Base-by-base conservation (phyloP, 495 filamentous ascomycete species). In the Penicillium macrosclerotiorum region DNA sequence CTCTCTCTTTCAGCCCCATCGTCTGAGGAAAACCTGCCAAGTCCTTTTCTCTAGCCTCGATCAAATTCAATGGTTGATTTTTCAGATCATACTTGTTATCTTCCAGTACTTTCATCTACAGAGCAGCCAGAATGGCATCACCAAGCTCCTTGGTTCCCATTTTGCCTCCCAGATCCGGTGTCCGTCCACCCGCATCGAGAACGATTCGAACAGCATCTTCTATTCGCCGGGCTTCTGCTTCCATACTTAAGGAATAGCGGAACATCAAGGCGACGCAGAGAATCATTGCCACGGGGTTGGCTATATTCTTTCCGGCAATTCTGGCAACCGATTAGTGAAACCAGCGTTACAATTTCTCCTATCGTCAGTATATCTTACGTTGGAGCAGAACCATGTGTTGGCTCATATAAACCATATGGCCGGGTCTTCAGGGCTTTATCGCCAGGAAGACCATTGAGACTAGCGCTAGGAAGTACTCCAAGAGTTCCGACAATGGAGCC, bases 201-300 rank as follows among this genome's bases (percentile, higher is more conserved):
- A 87, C 86, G 13, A 66, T 76, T 49, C 82, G 80, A 14, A 95
- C 89, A 0, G 91, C 92, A 42, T 82, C 76, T 69, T 96, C 92
- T 41, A 96, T 74, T 26, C 77, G 78, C 41, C 71, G 68, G 3
- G 90, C 87, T 57, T 93, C 80, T 14, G 75, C 69, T 32, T 86
- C 85, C 57, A 88, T 80, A 51, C 81, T 80, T 32, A 96, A 74
- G 3, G 88, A 94, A 70, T 96, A 96, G 47, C 84, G 83, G 53
- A 95, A 80, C 87, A 96, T 88, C 85, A 95, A 88, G 48, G 88
- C 89, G 17, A 92, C 83, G 4, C 86, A 91, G 6, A 95, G 79
- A 45, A 95, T 88, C 55, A 88, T 88, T 18, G 88, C 90, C 23
- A 87, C 69, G 5, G 86, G 86, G 63, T 90, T 90, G 3, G 65